A percentile compares a stretch with the other conserved stretches of the same genome.
Evolutionary conservation across 1,284 basidiomycete genomes (phyloP).

Genomic region (Rhodotorula sp.): DNA sequence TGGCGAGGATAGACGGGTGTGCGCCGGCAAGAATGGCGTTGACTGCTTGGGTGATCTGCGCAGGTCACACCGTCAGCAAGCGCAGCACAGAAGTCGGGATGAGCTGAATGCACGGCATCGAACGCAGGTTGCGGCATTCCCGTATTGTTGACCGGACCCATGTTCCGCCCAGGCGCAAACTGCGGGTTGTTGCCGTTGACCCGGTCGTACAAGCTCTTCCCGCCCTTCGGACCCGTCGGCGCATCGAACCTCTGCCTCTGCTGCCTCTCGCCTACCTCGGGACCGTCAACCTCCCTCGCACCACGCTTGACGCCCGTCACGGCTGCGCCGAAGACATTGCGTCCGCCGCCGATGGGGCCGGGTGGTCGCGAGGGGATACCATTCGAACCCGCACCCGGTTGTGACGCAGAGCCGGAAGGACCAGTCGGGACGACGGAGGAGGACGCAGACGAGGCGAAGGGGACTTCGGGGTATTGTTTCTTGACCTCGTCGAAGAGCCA

Average conservation of each 20-base stretch:
- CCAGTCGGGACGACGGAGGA: background rate
- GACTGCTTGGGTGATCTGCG: constrained; percentile 37
- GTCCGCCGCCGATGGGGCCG: constrained; percentile 6
- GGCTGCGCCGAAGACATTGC: constrained; percentile 41
- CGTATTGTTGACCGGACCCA: constrained; percentile 20
- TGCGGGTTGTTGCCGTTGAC: constrained; percentile 37
- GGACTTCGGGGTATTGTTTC: constrained; percentile 52
- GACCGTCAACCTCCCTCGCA: constrained; percentile 18
- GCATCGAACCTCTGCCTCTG: too few species aligned
- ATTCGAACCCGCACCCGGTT: constrained; percentile 47
- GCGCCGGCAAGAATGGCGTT: constrained; percentile 35
- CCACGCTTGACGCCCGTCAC: constrained; percentile 42
- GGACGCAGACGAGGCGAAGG: constrained; percentile 1
- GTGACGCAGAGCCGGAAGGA: background rate
- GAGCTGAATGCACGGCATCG: constrained; percentile 26
- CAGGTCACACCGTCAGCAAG: background rate
- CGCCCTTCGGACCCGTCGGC: background rate
- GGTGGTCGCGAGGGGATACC: constrained; percentile 3
- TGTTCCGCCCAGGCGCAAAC: constrained; percentile 20
- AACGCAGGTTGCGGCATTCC: constrained; percentile 36
- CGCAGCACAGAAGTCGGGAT: background rate
- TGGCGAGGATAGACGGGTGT: constrained; percentile 34
- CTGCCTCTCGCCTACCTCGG: background rate
- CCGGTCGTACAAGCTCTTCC: constrained; percentile 39
- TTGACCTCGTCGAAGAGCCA: constrained; percentile 76